A percentile compares a stretch with the other conserved stretches of the same genome.
Conservation (phyloP, 495 filamentous ascomycete genomes). For the Annulohypoxylon stygium region DNA sequence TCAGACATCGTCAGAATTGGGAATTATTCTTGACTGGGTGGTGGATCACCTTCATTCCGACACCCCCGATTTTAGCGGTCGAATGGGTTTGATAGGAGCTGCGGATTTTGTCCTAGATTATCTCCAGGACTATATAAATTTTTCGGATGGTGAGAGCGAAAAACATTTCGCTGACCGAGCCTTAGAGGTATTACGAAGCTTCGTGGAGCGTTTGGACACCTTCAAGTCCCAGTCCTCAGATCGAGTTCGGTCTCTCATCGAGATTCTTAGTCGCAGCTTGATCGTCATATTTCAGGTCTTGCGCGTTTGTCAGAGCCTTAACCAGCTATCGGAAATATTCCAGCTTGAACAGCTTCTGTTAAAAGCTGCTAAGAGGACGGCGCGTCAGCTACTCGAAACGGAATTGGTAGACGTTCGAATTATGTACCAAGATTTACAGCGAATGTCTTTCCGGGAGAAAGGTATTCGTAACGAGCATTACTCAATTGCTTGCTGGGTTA, state of each 20-base stretch:
- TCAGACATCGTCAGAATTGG: slow-evolving; percentile 74
- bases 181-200: slow-evolving; percentile 58
- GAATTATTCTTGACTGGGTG: slow-evolving; percentile 68
- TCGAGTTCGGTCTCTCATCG: slow-evolving; percentile 38
- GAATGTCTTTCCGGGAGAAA: slow-evolving; percentile 66
- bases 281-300: slow-evolving; percentile 51
- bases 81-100: slow-evolving; percentile 42
- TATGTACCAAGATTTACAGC: slow-evolving; percentile 75
- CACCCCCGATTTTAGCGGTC: slow-evolving; percentile 5
- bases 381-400: slow-evolving; percentile 58
- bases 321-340: slow-evolving; percentile 48
- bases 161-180: slow-evolving; percentile 60
- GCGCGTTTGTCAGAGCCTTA: slow-evolving; percentile 51
- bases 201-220: slow-evolving; percentile 54
- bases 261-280: slow-evolving; percentile 47
- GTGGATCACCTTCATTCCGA: slow-evolving; percentile 56
- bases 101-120: slow-evolving; percentile 59
- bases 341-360: slow-evolving; percentile 60
- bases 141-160: slow-evolving; percentile 47
- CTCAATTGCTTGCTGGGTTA: slow-evolving; percentile 73
- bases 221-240: slow-evolving; percentile 20
- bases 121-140: slow-evolving; percentile 54
- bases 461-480: slow-evolving; percentile 73
- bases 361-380: slow-evolving; percentile 52
- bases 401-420: slow-evolving; percentile 66